Evolutionary conservation across 345 rosid genomes (phyloP).

Genomic region (Syzygium oleosum): DNA sequence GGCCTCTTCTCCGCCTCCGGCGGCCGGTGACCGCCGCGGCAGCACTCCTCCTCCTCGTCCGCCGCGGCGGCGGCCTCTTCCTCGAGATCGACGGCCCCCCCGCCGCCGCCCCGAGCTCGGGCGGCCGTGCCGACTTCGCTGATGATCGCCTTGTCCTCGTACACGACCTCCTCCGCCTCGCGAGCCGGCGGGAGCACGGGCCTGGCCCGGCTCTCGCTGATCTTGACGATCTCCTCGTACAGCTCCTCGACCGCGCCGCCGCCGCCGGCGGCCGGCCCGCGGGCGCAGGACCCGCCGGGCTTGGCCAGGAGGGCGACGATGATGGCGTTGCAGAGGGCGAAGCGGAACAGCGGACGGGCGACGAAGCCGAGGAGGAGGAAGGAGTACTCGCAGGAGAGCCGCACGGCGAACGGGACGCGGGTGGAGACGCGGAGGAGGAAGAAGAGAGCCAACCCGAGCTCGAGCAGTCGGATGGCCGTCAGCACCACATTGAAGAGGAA

Average conservation of each 20-base stretch:
- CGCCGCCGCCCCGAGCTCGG: not conserved
- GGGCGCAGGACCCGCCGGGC: conserved; percentile 23
- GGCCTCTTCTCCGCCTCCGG: conserved; percentile 40
- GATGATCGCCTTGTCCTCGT: conserved; percentile 43
- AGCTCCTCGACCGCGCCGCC: conserved; percentile 19
- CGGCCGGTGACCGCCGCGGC: conserved; percentile 20
- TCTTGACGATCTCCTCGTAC: conserved; percentile 30
- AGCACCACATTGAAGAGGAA: conserved; percentile 27
- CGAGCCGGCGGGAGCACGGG: not conserved
- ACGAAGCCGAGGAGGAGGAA: conserved; percentile 27
- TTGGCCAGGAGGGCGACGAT: conserved; percentile 44
- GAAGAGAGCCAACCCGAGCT: conserved; percentile 34
- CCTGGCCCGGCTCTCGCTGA: conserved; percentile 11
- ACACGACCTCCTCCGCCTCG: conserved; percentile 11
- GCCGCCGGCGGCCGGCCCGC: conserved; percentile 1
- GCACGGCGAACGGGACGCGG: conserved; percentile 41
- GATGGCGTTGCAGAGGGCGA: conserved; percentile 56
- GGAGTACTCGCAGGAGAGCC: conserved; percentile 32
- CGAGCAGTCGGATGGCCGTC: conserved; percentile 32
- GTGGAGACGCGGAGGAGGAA: conserved; percentile 37
- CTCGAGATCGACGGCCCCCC: not conserved
- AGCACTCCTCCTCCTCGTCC: conserved; percentile 1
- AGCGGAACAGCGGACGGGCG: conserved; percentile 43
- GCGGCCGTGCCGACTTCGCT: conserved; percentile 10
- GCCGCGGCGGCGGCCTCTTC: conserved; percentile 23